Percentiles rank a stretch among this genome's conserved stretches.
Conservation (phyloP, 2,329 filamentous ascomycete species). For the Xylaria sp. region DNA sequence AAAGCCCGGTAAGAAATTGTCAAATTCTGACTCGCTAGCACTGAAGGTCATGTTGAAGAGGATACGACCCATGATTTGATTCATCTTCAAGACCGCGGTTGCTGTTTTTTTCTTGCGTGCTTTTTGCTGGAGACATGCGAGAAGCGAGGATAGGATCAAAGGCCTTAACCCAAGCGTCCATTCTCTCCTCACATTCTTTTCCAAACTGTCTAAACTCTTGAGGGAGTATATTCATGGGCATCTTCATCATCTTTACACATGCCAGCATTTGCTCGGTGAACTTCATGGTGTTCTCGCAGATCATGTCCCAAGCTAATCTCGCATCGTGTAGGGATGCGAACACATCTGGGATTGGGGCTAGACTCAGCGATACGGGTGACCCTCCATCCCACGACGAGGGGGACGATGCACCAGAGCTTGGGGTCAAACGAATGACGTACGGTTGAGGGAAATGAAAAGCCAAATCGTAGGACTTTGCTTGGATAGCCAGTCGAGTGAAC, state of each 20-base stretch:
- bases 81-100: slow-evolving; percentile 59
- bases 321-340: slow-evolving; percentile 52
- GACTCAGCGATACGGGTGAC: slow-evolving; percentile 38
- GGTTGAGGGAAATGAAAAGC: slow-evolving; percentile 62
- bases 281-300: slow-evolving; percentile 52
- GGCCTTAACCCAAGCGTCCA: slow-evolving; percentile 51
- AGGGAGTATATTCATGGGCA: slow-evolving; percentile 50
- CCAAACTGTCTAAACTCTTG: slow-evolving; percentile 44
- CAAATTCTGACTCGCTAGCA: slow-evolving; percentile 54
- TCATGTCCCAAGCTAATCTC: slow-evolving; percentile 50
- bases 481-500: slow-evolving; percentile 58
- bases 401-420: slow-evolving; percentile 33
- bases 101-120: slow-evolving; percentile 54
- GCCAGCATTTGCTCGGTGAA: slow-evolving; percentile 53
- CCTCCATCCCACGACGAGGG: slow-evolving; percentile 38
- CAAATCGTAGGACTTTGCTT: slow-evolving; percentile 64
- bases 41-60: slow-evolving; percentile 57
- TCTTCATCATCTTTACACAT: slow-evolving; percentile 42
- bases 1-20: slow-evolving; percentile 49
- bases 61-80: slow-evolving; percentile 52
- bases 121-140: slow-evolving; percentile 44
- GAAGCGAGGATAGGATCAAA: slow-evolving; percentile 51
- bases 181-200: slow-evolving; percentile 42
- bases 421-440: slow-evolving; percentile 51
- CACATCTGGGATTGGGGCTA: slow-evolving; percentile 37